Conservation (phyloP, 2,329 filamentous ascomycete genomes). For the Paecilomyces sp. region DNA sequence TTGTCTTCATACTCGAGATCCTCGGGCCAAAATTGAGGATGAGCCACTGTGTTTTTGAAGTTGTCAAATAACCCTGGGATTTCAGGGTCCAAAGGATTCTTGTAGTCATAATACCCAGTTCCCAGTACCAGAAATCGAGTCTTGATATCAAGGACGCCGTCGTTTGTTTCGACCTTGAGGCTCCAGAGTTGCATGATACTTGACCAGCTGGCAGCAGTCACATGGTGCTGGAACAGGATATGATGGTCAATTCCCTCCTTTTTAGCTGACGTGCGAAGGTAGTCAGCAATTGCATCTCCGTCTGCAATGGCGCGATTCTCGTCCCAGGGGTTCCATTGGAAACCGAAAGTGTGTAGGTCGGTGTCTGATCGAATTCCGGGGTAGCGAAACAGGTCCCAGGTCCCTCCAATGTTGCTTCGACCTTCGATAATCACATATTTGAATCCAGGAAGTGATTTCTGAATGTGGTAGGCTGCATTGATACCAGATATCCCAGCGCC, state of each 20-base stretch:
- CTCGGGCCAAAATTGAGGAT: constrained; percentile 64
- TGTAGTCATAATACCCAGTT: background rate
- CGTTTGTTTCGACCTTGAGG: background rate
- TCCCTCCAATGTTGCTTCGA: constrained; percentile 43
- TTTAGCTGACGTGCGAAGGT: constrained; percentile 41
- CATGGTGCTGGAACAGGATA: background rate
- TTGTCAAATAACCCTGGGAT: constrained; percentile 55
- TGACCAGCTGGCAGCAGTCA: background rate
- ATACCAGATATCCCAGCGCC: constrained; percentile 46
- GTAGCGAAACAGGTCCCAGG: constrained; percentile 48
- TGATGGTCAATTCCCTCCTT: constrained; percentile 42
- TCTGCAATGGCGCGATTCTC: constrained; percentile 39
- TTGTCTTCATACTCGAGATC: constrained; percentile 56
- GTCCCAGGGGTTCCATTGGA: constrained; percentile 59
- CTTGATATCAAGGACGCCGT: background rate
- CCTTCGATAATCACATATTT: constrained; percentile 43
- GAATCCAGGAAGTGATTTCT: constrained; percentile 30
- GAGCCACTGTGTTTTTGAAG: constrained; percentile 53
- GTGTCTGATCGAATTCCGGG: constrained; percentile 48
- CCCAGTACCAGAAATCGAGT: background rate
- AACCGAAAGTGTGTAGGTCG: constrained; percentile 52
- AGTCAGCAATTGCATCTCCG: constrained; percentile 41
- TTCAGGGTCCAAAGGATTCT: constrained; percentile 33
- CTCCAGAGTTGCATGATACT: background rate
- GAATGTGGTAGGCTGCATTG: constrained; percentile 42